phyloP scores from a whole-genome alignment of 2,329 filamentous ascomycete genomes.

The Ampelomyces quisqualis region DNA sequence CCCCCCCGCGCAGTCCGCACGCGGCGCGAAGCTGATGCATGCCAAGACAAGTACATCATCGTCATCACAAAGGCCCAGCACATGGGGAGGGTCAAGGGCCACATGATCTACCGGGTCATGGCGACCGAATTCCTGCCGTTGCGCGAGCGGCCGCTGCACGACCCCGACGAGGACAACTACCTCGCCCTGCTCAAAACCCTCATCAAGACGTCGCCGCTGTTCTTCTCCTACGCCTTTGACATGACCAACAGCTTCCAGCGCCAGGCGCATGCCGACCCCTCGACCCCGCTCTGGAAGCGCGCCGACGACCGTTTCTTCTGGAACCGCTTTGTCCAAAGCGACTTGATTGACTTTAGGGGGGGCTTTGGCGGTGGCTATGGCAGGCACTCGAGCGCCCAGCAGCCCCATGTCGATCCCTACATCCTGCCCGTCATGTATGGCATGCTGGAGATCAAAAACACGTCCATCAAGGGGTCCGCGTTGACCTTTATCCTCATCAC shows the following conservation, averaged over 20 bases:
- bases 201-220: conserved; percentile 84
- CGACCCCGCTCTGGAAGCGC: conserved; percentile 80
- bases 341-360: conserved; percentile 84
- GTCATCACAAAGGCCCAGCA: conserved; percentile 92
- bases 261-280: conserved; percentile 73
- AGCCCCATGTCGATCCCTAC: conserved; percentile 80
- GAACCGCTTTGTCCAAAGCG: conserved; percentile 90
- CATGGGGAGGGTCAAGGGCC: conserved; percentile 86
- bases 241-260: conserved; percentile 96
- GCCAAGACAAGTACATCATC: conserved; percentile 86
- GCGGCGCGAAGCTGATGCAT: conserved; percentile 19
- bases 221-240: conserved; percentile 97
- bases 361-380: conserved; percentile 53
- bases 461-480: conserved; percentile 78
- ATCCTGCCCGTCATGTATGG: conserved; percentile 96
- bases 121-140: conserved; percentile 91
- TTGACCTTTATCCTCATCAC: conserved; percentile 88
- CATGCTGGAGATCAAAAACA: conserved; percentile 88
- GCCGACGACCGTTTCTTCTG: conserved; percentile 98
- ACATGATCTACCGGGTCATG: conserved; percentile 93
- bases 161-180: conserved; percentile 92
- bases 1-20: background rate
- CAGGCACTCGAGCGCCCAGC: conserved; percentile 65
- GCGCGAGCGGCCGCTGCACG: conserved; percentile 86
- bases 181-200: conserved; percentile 77